phyloP scores from a whole-genome alignment of 768 basidiomycete species.

The Roridomyces roridus region DNA sequence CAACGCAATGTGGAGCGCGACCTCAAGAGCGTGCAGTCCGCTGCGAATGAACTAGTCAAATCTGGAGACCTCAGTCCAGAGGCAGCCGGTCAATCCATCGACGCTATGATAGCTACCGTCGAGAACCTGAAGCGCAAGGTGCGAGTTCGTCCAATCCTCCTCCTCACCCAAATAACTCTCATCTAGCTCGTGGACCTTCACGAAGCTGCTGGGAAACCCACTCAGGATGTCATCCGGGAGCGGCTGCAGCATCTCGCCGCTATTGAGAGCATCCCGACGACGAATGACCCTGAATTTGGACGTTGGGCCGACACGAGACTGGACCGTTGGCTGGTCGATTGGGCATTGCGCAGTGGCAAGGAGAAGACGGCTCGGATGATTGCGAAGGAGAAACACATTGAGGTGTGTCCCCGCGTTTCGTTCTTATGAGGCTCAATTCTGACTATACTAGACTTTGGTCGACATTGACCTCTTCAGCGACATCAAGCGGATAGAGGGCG shows the following conservation, averaged over 20 bases:
- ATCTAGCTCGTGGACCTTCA: slow-evolving; percentile 55
- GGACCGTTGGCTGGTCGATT: slow-evolving; percentile 92
- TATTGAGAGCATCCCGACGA: slow-evolving; percentile 61
- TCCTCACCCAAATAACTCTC: background rate
- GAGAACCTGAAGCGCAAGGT: slow-evolving; percentile 92
- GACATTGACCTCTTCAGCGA: slow-evolving; percentile 93
- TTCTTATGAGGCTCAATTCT: background rate
- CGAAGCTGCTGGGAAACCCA: slow-evolving; percentile 57
- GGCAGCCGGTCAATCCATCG: slow-evolving; percentile 65
- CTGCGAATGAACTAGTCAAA: slow-evolving; percentile 65
- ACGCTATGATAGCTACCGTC: slow-evolving; percentile 77
- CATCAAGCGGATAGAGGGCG: slow-evolving; percentile 84
- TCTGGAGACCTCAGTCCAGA: slow-evolving; percentile 47
- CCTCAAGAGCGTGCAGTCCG: slow-evolving; percentile 60
- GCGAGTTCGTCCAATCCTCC: slow-evolving; percentile 17
- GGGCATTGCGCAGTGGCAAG: slow-evolving; percentile 83
- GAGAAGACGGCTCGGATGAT: slow-evolving; percentile 78
- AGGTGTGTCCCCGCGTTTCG: slow-evolving; percentile 56
- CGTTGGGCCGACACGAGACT: slow-evolving; percentile 83
- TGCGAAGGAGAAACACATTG: slow-evolving; percentile 78
- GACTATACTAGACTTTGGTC: slow-evolving; percentile 70
- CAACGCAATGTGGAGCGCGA: slow-evolving; percentile 87
- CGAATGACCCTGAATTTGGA: slow-evolving; percentile 62
- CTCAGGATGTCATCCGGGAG: slow-evolving; percentile 76
- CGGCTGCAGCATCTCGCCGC: slow-evolving; percentile 74